A percentile compares a stretch with the other conserved stretches of the same genome.
These are phyloP conservation scores for Bretziella fagacearum DNA, from an alignment of 2,329 filamentous ascomycete species.

Conservation along the genomic window DNA sequence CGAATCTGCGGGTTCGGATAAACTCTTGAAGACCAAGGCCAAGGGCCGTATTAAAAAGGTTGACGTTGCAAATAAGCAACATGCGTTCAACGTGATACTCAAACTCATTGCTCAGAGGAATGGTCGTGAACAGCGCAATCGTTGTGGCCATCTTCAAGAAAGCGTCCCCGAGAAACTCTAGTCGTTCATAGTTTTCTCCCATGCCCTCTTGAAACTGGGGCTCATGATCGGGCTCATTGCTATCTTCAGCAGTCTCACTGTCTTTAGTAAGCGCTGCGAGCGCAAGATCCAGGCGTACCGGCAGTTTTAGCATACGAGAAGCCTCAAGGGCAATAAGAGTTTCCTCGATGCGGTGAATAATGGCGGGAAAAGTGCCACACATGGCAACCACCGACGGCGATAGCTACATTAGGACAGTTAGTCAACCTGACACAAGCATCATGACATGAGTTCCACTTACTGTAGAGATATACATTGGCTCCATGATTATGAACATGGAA, in stretches of 20 bases:
- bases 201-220: slow-evolving; percentile 47
- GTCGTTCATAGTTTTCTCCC: slow-evolving; percentile 85
- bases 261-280: slow-evolving; percentile 89
- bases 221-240: slow-evolving; percentile 28
- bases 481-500: slow-evolving; percentile 46
- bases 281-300: slow-evolving; percentile 50
- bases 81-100: slow-evolving; percentile 83
- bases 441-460: slow-evolving; percentile 31
- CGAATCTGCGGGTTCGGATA: slow-evolving; percentile 70
- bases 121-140: slow-evolving; percentile 63
- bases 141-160: slow-evolving; percentile 95
- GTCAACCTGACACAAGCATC: neutral
- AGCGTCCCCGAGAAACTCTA: slow-evolving; percentile 85
- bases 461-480: slow-evolving; percentile 59
- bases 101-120: slow-evolving; percentile 65
- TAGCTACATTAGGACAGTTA: slow-evolving; percentile 32
- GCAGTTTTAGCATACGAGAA: slow-evolving; percentile 45
- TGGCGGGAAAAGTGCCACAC: slow-evolving; percentile 61
- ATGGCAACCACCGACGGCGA: slow-evolving; percentile 53
- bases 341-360: slow-evolving; percentile 69
- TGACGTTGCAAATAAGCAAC: slow-evolving; percentile 79
- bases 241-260: slow-evolving; percentile 54
- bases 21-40: slow-evolving; percentile 51
- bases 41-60: slow-evolving; percentile 62
- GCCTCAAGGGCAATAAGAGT: slow-evolving; percentile 67